Base-by-base conservation (phyloP, 257 asterid genomes). In the Solanum piurae region DNA sequence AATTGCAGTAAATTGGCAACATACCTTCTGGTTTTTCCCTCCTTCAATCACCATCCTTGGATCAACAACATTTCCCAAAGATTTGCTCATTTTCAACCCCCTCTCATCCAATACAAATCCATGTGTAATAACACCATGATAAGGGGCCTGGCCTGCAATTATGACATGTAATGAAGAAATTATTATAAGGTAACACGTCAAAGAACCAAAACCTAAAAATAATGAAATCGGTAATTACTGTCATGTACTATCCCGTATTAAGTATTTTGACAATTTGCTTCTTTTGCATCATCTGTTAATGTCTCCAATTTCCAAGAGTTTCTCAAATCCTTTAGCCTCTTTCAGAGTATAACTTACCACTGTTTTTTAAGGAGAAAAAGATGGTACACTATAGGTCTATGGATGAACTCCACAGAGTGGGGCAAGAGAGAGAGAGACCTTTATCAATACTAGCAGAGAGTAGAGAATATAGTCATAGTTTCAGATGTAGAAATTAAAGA, bases 61-160 rank as follows among this genome's bases (percentile, higher is more conserved):
- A 90, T 97, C 99, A 71, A 97, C 98, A 89, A 97, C 99, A 90
- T 97, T 97, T 86, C 99, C 99, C 83, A 94, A 87, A 86, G 99
- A 97, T 92, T 97, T 97, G 93, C 99, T 97, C 99, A 97, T 97
- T 94, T 97, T 97, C 82, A 95, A 93, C 44, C 99, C 99, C 84
- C 89, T 97, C 92, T 97, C 99, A 84, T 97, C 99, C 83, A 97
- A 93, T 74, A 95, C 99, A 91, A 97, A 97, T 89, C 99, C 99
- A 86, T 97, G 99, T 8, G 99, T 97, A 80, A 97, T 88, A 74
- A 97, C 99, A 68, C 95, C 93, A 73, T 83, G 92, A 90, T 97
- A 97, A 25, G 99, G 99, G 86, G 99, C 99, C 90, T 91, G 94
- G 83, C 98, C 99, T 97, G 95, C 83, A 93, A 86, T 80, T 80